phyloP scores from a whole-genome alignment of 257 asterid genomes.

The Anisodus acutangulus region DNA sequence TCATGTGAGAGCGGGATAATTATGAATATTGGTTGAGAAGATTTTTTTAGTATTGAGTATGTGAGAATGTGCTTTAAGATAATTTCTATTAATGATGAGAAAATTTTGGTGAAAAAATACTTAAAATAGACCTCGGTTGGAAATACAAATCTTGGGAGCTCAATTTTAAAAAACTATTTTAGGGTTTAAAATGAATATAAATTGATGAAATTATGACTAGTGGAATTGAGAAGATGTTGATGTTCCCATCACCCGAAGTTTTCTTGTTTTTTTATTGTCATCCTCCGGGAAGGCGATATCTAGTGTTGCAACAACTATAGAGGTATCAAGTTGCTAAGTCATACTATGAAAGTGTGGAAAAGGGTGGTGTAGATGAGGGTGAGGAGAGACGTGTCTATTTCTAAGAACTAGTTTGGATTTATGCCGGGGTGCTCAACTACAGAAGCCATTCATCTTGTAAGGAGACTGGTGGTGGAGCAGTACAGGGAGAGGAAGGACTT shows the following conservation, averaged over 20 bases:
- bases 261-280: background rate
- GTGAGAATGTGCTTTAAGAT: background rate
- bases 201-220: constrained; percentile 12
- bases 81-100: background rate
- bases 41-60: background rate
- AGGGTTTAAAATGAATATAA: constrained; percentile 17
- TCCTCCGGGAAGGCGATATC: too few relatives aligned
- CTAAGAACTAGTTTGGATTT: too few relatives aligned
- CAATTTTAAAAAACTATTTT: constrained; percentile 7
- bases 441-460: too few relatives aligned
- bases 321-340: too few relatives aligned
- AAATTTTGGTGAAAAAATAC: background rate
- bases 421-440: too few relatives aligned
- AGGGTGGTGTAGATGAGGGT: too few relatives aligned
- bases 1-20: background rate
- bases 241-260: background rate
- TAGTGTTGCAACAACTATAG: too few relatives aligned
- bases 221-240: constrained; percentile 25
- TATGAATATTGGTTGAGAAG: background rate
- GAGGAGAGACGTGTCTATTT: too few relatives aligned
- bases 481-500: too few relatives aligned
- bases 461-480: too few relatives aligned
- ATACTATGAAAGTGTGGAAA: too few relatives aligned
- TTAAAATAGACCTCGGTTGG: background rate
- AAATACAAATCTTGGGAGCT: constrained; percentile 17